Conservation (phyloP, 345 rosid species). For the Cochlearia excelsa region DNA sequence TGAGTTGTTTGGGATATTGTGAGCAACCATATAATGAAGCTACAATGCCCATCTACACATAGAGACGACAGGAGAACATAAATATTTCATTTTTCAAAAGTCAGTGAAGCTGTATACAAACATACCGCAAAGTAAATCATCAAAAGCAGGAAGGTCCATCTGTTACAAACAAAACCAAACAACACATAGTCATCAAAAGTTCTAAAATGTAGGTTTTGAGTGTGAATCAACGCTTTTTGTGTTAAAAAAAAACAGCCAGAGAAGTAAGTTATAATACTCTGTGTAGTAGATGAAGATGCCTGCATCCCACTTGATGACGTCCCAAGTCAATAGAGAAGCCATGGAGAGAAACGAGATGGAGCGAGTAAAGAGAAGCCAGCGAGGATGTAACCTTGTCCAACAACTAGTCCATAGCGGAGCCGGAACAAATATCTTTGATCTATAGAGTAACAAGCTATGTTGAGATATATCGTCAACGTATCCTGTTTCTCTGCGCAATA, state of each 20-base stretch:
- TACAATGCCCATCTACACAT: conserved; percentile 54
- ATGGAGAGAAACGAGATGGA: conserved; percentile 52
- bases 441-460: conserved; percentile 48
- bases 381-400: conserved; percentile 80
- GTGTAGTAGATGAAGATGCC: conserved; percentile 72
- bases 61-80: neutral
- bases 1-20: conserved; percentile 32
- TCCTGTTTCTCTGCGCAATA: conserved; percentile 52
- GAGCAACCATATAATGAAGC: conserved; percentile 77
- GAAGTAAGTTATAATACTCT: conserved; percentile 45
- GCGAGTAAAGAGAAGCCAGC: conserved; percentile 74
- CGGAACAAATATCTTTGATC: conserved; percentile 42
- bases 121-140: conserved; percentile 89
- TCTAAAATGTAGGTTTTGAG: neutral
- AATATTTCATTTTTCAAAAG: neutral
- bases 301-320: conserved; percentile 49
- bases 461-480: conserved; percentile 26
- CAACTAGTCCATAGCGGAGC: conserved; percentile 71
- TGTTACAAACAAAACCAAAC: conserved; percentile 36
- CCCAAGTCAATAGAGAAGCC: conserved; percentile 63
- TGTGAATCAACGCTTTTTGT: neutral
- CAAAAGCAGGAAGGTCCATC: conserved; percentile 85
- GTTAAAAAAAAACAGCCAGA: neutral
- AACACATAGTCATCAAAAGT: neutral
- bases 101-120: neutral